Evolutionary conservation across 139 green algal species (phyloP), one percentile per base, ranked within the genome.

Genomic region (Tetraselmis striata): DNA sequence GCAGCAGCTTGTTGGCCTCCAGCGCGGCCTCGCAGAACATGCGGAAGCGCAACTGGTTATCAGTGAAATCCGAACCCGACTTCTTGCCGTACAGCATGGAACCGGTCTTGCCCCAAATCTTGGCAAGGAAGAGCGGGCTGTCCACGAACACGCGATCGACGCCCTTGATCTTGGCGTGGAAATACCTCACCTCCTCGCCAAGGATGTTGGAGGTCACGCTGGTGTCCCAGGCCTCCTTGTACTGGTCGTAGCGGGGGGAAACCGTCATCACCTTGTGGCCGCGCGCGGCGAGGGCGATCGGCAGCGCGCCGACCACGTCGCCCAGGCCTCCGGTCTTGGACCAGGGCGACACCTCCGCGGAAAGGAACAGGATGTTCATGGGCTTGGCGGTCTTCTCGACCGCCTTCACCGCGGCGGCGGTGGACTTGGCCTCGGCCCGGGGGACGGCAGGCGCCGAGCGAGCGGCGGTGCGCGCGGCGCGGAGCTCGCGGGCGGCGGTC

Each of bases 141-240:
- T 99, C 96, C 0, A 99, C 85, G 88, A 96, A 99, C 23, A 99
- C 95, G 77, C 96, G 92, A 89, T 99, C 94, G 77, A 99, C 96
- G 30, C 97, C 96, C 75, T 97, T 89, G 90, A 98, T 97, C 82
- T 95, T 92, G 29, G 91, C 92, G 92, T 99, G 97, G 91, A 99
- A 99, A 90, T 93, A 99, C n/a, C 96, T 89, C 1, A 99, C 94
- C 26, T 88, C 74, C 89, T 98, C 91, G 59, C 95, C 95, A 79
- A 94, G 88, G 1, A 98, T 87, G 76, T 96, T 91, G 59, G 94
- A 58, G 1, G 80, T 79, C 26, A 97, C 88, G 77, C 82, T 90
- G 0, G 96, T 99, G 86, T 99, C 96, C 96, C 96, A 99, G 58
- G 93, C 93, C 79, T 99, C 96, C 5, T 81, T 85, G 86, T 99